Conservation (phyloP, 2,329 filamentous ascomycete genomes). For the Alternaria longipes region DNA sequence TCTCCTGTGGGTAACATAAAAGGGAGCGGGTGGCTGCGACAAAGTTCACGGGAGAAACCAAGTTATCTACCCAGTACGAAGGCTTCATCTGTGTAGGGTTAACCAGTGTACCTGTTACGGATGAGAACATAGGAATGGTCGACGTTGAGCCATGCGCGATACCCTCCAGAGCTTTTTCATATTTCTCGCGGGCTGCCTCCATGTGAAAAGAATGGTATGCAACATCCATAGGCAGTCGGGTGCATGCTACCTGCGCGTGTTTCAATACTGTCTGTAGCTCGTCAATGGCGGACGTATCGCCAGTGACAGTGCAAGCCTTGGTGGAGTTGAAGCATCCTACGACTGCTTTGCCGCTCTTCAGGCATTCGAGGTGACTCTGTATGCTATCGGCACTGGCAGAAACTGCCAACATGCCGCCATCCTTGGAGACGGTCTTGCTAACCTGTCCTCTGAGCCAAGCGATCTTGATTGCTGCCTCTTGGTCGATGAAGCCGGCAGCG, state of each 20-base stretch:
- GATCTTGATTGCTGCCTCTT: conserved; percentile 16
- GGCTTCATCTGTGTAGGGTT: conserved; percentile 1
- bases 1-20: conserved; percentile 1
- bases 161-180: conserved; percentile 6
- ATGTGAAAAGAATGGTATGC: conserved; percentile 57
- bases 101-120: conserved; percentile 12
- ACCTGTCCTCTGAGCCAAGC: conserved; percentile 12
- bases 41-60: conserved; percentile 23
- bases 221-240: conserved; percentile 10
- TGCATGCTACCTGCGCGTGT: conserved; percentile 12
- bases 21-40: conserved; percentile 9
- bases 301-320: conserved; percentile 56
- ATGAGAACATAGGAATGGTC: conserved; percentile 17
- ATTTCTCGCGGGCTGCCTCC: conserved; percentile 20
- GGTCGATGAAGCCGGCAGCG: conserved; percentile 6
- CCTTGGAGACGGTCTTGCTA: conserved; percentile 7
- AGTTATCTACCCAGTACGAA: conserved; percentile 23
- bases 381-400: conserved; percentile 2
- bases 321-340: conserved; percentile 51
- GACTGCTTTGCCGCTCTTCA: conserved; percentile 7
- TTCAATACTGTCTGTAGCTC: conserved; percentile 29
- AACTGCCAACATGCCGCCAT: conserved; percentile 15
- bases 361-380: not conserved
- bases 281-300: conserved; percentile 53
- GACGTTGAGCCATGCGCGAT: conserved; percentile 1